Base-by-base conservation (phyloP, 1,284 basidiomycete genomes). In the Malassezia psittaci region DNA sequence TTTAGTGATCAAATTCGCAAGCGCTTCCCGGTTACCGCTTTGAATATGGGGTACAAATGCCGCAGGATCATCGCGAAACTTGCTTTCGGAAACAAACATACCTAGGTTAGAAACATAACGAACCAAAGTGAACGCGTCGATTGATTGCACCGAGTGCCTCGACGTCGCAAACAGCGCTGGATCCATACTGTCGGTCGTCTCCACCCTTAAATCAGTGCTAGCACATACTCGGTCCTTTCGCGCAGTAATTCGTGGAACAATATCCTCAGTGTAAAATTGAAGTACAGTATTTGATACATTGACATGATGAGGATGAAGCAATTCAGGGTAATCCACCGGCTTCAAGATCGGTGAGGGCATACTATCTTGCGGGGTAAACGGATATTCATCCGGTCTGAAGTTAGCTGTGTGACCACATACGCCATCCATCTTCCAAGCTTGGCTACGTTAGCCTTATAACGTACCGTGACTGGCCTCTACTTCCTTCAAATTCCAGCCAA, bases 51-150 rank as follows among this genome's bases (percentile, higher is more conserved):
- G 87, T 60, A 98, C 83, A 76, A 96, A 98, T 12, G 84, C 83
- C 24, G 85, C 80, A 9, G 94, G 93, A 60, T 87, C 79, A 33
- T 83, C 81, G 16, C 82, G 77, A 79, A 99, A 99, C 76, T 99
- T 98, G 51, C 87, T 87, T 77, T 99, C 94, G 4, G 89, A 89
- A 10, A 99, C 94, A 75, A 99, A 98, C 82, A 96, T 96, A 59
- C 93, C 41, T 43, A 32, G 12, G 41, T 43, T 16, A 43, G 41
- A 11, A 16, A 24, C 15, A 2, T 32, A 1, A 24, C 41, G 13
- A 11, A 43, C 41, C 94, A 71, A 94, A 99, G 76, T 99, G 94
- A 49, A 99, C 90, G 36, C 94, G 83, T 76, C 96, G 86, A 76
- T 86, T 89, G 65, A 99, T 84, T 18, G 90, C 86, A 69, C 94